These are phyloP conservation scores for Trypanosoma lewisi DNA, from an alignment of 208 protist species.

Conservation along the genomic window DNA sequence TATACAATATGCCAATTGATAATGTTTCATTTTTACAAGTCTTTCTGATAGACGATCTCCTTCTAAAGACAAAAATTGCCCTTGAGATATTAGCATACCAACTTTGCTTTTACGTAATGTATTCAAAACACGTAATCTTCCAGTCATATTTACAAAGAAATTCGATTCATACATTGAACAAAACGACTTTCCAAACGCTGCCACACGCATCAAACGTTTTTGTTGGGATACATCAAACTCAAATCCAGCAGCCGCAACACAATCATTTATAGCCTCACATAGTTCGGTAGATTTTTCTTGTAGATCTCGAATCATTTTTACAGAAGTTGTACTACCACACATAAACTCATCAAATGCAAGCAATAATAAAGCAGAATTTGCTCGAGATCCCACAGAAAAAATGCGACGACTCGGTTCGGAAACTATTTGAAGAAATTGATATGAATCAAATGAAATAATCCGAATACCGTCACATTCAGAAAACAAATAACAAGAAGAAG, in stretches of 20 bases:
- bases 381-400: constrained; percentile 69
- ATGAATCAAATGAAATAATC: constrained; percentile 38
- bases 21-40: constrained; percentile 70
- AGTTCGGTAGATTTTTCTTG: constrained; percentile 50
- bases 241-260: constrained; percentile 83
- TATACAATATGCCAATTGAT: constrained; percentile 88
- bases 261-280: constrained; percentile 79
- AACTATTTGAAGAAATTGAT: constrained; percentile 73
- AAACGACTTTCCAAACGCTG: constrained; percentile 94
- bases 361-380: constrained; percentile 56
- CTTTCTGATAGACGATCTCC: constrained; percentile 68
- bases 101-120: constrained; percentile 46
- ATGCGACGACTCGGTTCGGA: constrained; percentile 45
- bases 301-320: constrained; percentile 67
- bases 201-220: constrained; percentile 86
- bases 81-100: constrained; percentile 88
- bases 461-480: constrained; percentile 64
- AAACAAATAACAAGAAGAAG: constrained; percentile 40
- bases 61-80: constrained; percentile 72
- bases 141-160: constrained; percentile 77
- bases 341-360: constrained; percentile 80
- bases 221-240: constrained; percentile 81
- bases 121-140: constrained; percentile 90
- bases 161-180: constrained; percentile 73
- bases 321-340: constrained; percentile 58